Percentiles rank a stretch among this genome's conserved stretches.
Conservation (phyloP, 805 yeast species). For the Monosporozyma unispora region DNA sequence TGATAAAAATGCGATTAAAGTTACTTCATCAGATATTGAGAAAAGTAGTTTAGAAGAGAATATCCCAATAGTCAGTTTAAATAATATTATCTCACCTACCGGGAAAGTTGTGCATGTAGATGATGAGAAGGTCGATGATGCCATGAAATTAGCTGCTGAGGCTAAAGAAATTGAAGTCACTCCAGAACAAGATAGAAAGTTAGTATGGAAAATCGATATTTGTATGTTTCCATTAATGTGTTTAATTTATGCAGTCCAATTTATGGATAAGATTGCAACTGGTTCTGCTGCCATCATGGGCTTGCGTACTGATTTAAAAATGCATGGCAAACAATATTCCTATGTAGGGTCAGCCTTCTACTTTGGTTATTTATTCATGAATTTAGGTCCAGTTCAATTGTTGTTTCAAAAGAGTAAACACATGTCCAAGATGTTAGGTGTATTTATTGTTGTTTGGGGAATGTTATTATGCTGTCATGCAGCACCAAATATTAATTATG, state of each 20-base stretch:
- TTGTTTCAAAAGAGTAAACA: constrained; percentile 43
- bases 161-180: constrained; percentile 27
- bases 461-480: constrained; percentile 43
- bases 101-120: constrained; percentile 20
- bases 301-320: constrained; percentile 35
- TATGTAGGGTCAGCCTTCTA: constrained; percentile 57
- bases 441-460: constrained; percentile 56
- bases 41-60: neutral
- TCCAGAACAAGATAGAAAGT: constrained; percentile 28
- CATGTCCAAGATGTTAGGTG: constrained; percentile 42
- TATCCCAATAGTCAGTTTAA: neutral
- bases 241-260: constrained; percentile 42
- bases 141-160: constrained; percentile 35
- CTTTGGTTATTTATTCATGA: constrained; percentile 54
- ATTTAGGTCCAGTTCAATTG: constrained; percentile 30
- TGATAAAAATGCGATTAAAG: neutral
- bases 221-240: constrained; percentile 44
- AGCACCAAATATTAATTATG: constrained; percentile 32
- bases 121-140: constrained; percentile 39
- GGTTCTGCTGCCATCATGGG: constrained; percentile 48
- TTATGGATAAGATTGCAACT: constrained; percentile 50
- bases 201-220: constrained; percentile 43
- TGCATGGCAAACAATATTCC: constrained; percentile 37
- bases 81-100: constrained; percentile 19
- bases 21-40: neutral